Base-by-base conservation (phyloP, 257 asterid species). In the Solanum rostratum region DNA sequence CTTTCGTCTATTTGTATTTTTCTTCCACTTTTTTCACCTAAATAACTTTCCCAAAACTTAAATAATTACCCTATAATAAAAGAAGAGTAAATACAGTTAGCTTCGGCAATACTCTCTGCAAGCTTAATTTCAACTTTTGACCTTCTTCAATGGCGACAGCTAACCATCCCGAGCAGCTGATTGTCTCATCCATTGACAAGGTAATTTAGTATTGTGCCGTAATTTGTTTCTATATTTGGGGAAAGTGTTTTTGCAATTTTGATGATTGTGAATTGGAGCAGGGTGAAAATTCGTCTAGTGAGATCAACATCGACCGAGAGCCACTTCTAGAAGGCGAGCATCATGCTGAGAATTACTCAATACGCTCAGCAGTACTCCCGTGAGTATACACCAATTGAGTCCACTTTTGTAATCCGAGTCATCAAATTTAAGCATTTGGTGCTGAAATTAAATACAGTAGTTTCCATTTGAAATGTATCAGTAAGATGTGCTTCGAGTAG, bases 301-400 rank as follows among this genome's bases (percentile, higher is more conserved):
- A 91, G 86, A 87, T 82, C 50, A 86, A 85, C 45, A 85, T 81
- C 71, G 91, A 15, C 81, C 87, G 87, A 43, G 91, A 91, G 89
- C 94, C 95, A 85, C 97, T 95, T 39, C 27, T 95, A 57, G 84
- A 54, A 24, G 90, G 73, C 14, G 24, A 49, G 19, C 89, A 52
- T 39, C 92, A 87, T 43, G 59, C 65, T 15, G 94, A 94, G 55
- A 88, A 92, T n/a, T 96, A 89, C 85, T 88, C 99, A 6, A 89
- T 92, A 82, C 90, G 85, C 80, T 89, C 98, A 5, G 93, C 93
- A 9, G 88, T 92, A 83, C 92, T 92, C 81, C 95, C 98, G 98
- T 96, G 85, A 93, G 98, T 92, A 84, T 33, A 41, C 20, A 49
- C 33, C 30, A 16, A 29, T 78, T 50, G 24, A 50, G 59, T 43